Conservation (phyloP, 495 filamentous ascomycete species). For the Neurospora tetrasperma region DNA sequence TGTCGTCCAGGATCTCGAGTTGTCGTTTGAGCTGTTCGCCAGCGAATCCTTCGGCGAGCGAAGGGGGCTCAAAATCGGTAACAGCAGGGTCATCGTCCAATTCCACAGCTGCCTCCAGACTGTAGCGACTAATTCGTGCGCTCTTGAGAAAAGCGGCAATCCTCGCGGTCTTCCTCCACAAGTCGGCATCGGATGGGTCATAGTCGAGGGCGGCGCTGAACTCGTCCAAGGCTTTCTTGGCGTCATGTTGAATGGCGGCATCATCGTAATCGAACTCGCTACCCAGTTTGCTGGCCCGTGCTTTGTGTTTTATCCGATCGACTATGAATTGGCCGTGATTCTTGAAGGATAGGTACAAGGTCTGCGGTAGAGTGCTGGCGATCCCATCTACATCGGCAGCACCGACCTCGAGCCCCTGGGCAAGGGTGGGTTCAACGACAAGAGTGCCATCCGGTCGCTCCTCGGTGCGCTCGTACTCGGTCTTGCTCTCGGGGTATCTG, state of each 20-base stretch:
- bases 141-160: constrained; percentile 69
- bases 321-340: constrained; percentile 86
- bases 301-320: constrained; percentile 49
- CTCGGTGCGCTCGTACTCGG: constrained; percentile 61
- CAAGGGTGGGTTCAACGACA: constrained; percentile 26
- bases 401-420: constrained; percentile 29
- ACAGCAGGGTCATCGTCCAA: constrained; percentile 67
- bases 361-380: constrained; percentile 74
- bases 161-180: constrained; percentile 83
- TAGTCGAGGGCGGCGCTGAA: constrained; percentile 73
- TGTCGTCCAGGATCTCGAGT: constrained; percentile 59
- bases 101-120: constrained; percentile 83
- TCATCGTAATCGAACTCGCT: constrained; percentile 28
- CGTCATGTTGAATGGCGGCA: constrained; percentile 29
- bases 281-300: constrained; percentile 28
- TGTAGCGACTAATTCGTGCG: constrained; percentile 67
- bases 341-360: constrained; percentile 87
- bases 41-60: constrained; percentile 77
- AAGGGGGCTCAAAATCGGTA: constrained; percentile 61
- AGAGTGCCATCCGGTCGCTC: constrained; percentile 44
- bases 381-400: constrained; percentile 51
- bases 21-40: constrained; percentile 64
- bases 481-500: constrained; percentile 71
- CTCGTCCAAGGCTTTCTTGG: constrained; percentile 42
- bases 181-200: constrained; percentile 83